These are phyloP conservation scores for Neurospora tetrasperma DNA, from an alignment of 495 filamentous ascomycete genomes.

Conservation along the genomic window DNA sequence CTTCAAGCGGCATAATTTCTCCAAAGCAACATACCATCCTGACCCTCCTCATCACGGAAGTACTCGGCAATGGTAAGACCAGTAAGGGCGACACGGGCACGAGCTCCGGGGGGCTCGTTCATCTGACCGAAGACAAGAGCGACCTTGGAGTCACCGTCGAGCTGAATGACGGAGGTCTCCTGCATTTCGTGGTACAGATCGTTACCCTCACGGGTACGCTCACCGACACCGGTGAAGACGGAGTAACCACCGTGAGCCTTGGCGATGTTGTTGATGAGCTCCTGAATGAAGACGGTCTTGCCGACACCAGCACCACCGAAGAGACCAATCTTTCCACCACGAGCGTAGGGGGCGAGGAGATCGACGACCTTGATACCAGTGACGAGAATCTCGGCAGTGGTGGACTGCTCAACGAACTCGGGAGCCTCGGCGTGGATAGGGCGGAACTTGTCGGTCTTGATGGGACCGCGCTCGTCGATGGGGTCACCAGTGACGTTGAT, in stretches of 20 bases:
- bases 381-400: constrained; percentile 87
- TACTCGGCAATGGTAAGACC: constrained; percentile 84
- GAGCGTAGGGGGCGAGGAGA: constrained; percentile 94
- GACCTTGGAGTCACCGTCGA: constrained; percentile 99
- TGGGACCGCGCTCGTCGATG: constrained; percentile 97
- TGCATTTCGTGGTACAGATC: constrained; percentile 99
- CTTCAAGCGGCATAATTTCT: neutral
- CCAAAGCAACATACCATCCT: constrained; percentile 54
- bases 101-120: constrained; percentile 99
- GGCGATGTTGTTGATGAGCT: constrained; percentile 99
- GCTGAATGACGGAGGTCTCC: constrained; percentile 98
- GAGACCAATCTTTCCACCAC: constrained; percentile 99
- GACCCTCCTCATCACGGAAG: constrained; percentile 95
- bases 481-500: constrained; percentile 99
- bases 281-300: constrained; percentile 99
- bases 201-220: constrained; percentile 99
- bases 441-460: constrained; percentile 77
- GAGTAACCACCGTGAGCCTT: constrained; percentile 99
- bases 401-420: constrained; percentile 86
- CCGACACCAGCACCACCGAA: constrained; percentile 99
- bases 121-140: constrained; percentile 99
- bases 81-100: constrained; percentile 98
- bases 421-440: constrained; percentile 95
- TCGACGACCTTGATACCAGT: constrained; percentile 99
- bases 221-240: constrained; percentile 99